Conservation (phyloP, 1,139 yeast species). For the Candida albicans region DNA sequence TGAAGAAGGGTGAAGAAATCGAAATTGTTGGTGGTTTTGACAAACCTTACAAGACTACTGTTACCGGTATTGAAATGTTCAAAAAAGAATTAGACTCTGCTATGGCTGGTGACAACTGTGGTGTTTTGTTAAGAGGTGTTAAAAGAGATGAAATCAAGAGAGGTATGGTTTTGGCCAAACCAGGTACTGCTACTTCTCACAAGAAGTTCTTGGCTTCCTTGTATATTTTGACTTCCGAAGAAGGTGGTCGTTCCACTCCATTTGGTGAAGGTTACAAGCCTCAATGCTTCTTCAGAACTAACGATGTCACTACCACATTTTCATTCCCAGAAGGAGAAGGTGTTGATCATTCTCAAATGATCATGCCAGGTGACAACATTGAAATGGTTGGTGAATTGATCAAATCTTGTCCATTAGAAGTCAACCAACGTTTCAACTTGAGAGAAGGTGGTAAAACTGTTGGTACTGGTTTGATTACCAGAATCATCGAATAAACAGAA, state of each 20-base stretch:
- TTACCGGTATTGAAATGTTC: conserved; percentile 98
- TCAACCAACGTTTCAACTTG: conserved; percentile 96
- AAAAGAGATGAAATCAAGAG: conserved; percentile 96
- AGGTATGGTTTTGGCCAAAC: conserved; percentile 97
- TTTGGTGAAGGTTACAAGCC: conserved; percentile 98
- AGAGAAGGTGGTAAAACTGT: conserved; percentile 99
- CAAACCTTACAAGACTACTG: conserved; percentile 87
- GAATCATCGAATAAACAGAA: conserved; percentile 69
- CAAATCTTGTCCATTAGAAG: conserved; percentile 92
- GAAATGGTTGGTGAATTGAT: conserved; percentile 94
- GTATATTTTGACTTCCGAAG: conserved; percentile 91
- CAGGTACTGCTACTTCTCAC: conserved; percentile 90
- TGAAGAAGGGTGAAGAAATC: conserved; percentile 97
- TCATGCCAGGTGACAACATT: conserved; percentile 97
- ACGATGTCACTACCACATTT: conserved; percentile 90
- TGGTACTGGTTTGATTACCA: conserved; percentile 96
- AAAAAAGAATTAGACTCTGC: conserved; percentile 97
- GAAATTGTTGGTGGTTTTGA: conserved; percentile 93
- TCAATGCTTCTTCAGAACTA: conserved; percentile 94
- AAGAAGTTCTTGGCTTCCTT: conserved; percentile 91
- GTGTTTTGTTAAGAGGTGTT: conserved; percentile 95
- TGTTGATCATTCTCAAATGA: conserved; percentile 80
- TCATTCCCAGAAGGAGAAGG: conserved; percentile 90
- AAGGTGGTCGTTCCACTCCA: conserved; percentile 99
- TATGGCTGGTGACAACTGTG: conserved; percentile 99